These are phyloP conservation scores for Backusella mclennaniae DNA, from an alignment of 192 early-diverging fungal genomes.

Conservation along the genomic window DNA sequence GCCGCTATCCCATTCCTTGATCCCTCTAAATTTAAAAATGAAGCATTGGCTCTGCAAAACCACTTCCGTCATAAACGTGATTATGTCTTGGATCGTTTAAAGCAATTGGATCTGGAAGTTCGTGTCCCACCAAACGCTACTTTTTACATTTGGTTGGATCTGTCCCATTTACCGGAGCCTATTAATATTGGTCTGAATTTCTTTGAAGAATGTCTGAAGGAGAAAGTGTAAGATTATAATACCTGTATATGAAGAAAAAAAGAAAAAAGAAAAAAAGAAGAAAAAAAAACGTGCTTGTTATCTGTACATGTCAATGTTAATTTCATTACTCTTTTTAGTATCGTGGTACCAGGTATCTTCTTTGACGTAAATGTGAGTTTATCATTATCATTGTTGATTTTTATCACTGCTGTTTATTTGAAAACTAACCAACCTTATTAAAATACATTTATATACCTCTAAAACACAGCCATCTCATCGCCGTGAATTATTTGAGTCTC, in stretches of 20 bases:
- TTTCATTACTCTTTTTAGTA: constrained; percentile 8
- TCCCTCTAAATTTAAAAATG: constrained; percentile 34
- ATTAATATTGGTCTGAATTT: constrained; percentile 51
- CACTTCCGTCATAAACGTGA: constrained; percentile 51
- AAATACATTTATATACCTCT: not conserved
- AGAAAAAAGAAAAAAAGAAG: not conserved
- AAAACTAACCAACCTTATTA: not conserved
- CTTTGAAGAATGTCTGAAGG: constrained; percentile 54
- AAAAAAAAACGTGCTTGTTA: not conserved
- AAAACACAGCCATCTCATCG: constrained; percentile 41
- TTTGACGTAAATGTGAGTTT: constrained; percentile 53
- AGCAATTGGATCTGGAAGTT: constrained; percentile 41
- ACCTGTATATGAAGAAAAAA: not conserved
- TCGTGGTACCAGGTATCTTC: constrained; percentile 47
- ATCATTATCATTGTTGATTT: not conserved
- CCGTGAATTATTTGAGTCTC: constrained; percentile 51
- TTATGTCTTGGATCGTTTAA: constrained; percentile 42
- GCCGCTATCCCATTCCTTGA: constrained; percentile 52
- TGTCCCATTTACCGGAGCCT: constrained; percentile 44
- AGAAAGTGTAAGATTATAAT: constrained; percentile 48
- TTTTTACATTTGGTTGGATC: constrained; percentile 57
- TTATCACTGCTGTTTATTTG: not conserved
- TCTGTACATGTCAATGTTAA: not conserved
- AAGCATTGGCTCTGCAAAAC: constrained; percentile 43
- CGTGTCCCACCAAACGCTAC: constrained; percentile 45